Base-by-base conservation (phyloP, 257 asterid genomes). In the Penstemon davidsonii region DNA sequence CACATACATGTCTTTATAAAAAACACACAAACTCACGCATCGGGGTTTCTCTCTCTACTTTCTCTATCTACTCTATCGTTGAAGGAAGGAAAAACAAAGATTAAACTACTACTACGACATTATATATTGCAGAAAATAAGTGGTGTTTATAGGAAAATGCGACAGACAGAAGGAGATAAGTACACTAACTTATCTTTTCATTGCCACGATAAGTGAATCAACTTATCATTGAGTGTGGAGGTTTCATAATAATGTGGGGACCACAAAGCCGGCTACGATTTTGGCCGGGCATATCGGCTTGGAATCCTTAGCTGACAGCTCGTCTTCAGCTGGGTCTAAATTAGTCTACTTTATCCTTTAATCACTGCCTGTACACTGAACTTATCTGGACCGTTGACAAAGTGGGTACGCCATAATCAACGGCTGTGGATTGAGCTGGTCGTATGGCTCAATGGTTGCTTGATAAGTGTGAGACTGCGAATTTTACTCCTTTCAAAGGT, bases 41-140 rank as follows among this genome's bases (percentile, higher is more conserved):
- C 43, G 63, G 73, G 55, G 59, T 63, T 58, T 83, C 81, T 74
- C 86, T 75, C 84, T 69, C 83, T 62, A 65, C 76, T 85, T 68
- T 85, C 83, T 81, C 88, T 84, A 84, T 75, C 84, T 79, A 74
- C 74, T 79, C 76, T 75, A 70, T 75, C 82, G 85, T 66, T 54
- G 80, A 36, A 40, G 49, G 66, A 55, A 80, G 73, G 33, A 50
- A 59, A 25, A 25, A 25, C 33, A 25, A 69, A 11, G 75, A 60
- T 78, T 68, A 69, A 66, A 64, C 74, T 72, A 62, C 33, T 25
- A 25, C 33, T 25, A 33, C 69, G 66, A 80, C 81, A 69, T 69
- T 60, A 68, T 68, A 25, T 25, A 25, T 75, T 67, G 78, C 79
- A 74, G 75, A 44, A 75, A 75, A 25, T 25, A 25, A 25, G 33